Conservation (phyloP, 177 flowering plant genomes). For the Vitis hybrid region DNA sequence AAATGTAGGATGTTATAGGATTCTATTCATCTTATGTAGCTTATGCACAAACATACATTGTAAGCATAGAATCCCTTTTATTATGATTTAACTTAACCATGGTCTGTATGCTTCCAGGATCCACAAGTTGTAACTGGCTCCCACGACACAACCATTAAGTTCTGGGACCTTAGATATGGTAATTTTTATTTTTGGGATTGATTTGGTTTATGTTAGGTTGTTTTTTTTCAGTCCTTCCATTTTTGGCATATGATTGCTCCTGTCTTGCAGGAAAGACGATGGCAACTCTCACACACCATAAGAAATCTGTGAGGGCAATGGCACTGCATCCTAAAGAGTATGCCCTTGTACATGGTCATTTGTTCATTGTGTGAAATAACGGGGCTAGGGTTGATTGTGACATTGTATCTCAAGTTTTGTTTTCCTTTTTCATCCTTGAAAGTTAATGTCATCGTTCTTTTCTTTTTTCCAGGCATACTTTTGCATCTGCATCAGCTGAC, state of each 20-base stretch:
- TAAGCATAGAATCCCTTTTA: background rate
- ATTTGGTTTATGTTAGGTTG: slow-evolving; percentile 1
- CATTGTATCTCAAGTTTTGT: background rate
- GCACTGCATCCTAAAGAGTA: slow-evolving; percentile 94
- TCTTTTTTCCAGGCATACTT: slow-evolving; percentile 53
- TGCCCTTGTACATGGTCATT: slow-evolving; percentile 12
- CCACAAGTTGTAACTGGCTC: slow-evolving; percentile 99
- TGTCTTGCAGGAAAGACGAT: slow-evolving; percentile 75
- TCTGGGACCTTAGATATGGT: slow-evolving; percentile 98
- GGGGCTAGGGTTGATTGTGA: background rate
- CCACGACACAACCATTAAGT: slow-evolving; percentile 92
- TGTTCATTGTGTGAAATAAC: background rate
- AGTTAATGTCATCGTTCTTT: background rate
- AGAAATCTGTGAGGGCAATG: slow-evolving; percentile 97
- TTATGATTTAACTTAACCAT: background rate
- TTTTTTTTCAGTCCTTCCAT: background rate
- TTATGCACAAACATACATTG: background rate
- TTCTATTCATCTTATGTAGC: background rate
- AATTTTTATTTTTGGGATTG: slow-evolving; percentile 9
- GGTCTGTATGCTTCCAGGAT: slow-evolving; percentile 50
- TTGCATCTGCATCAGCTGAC: slow-evolving; percentile 99
- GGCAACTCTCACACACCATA: slow-evolving; percentile 91
- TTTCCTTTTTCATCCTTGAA: background rate
- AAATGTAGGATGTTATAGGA: too few relatives aligned
- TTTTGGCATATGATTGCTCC: background rate